Conservation (phyloP, 139 green algal genomes). For the Chlorella sp. region DNA sequence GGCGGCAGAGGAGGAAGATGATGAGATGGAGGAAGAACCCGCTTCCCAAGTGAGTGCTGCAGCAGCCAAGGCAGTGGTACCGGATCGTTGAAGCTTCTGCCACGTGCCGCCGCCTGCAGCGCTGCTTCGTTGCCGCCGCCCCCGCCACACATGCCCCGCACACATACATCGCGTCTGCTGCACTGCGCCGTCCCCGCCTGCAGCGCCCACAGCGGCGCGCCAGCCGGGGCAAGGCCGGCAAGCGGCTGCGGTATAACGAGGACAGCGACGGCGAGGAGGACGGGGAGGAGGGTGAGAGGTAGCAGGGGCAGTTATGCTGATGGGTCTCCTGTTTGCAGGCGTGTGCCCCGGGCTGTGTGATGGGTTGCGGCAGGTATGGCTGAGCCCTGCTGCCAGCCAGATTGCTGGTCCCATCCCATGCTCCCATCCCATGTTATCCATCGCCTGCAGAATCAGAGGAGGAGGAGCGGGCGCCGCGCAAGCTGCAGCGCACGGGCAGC, state of each 20-base stretch:
- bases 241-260: constrained; percentile 26
- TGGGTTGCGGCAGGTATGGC: too few species aligned
- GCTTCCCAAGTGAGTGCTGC: constrained; percentile 21
- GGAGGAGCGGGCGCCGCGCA: constrained; percentile 2
- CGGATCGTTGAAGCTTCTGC: too few species aligned
- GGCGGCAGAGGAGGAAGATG: neutral
- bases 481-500: constrained; percentile 23
- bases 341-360: too few species aligned
- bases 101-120: neutral
- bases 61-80: too few species aligned
- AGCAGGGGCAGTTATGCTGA: neutral
- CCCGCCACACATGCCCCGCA: neutral
- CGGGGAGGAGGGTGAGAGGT: neutral
- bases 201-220: constrained; percentile 27
- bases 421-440: too few species aligned
- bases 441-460: neutral
- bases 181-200: too few species aligned
- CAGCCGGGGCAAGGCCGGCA: neutral
- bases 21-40: constrained; percentile 22
- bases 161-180: too few species aligned
- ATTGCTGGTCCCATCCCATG: too few species aligned
- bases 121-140: too few species aligned
- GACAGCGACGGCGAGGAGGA: neutral
- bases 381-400: too few species aligned
- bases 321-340: too few species aligned